Conservation (phyloP, 1,139 yeast genomes). For the Sugiyamaella castrensis region DNA sequence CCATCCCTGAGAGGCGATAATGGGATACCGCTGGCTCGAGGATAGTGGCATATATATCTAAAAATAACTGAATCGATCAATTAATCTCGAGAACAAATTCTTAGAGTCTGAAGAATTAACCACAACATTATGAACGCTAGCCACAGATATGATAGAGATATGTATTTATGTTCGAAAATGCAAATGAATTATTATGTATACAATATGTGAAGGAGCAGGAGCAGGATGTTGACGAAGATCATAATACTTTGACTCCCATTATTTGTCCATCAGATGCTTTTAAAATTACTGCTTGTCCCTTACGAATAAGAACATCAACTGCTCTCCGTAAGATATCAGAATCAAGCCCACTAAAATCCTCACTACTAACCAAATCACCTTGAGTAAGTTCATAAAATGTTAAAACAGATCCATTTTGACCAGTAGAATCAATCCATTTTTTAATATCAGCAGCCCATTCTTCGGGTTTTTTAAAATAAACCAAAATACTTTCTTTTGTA, state of each 20-base stretch:
- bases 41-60: too few species aligned
- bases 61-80: too few species aligned
- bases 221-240: too few species aligned
- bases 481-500: conserved; percentile 35
- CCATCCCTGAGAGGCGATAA: too few species aligned
- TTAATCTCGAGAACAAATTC: too few species aligned
- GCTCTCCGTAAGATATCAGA: conserved; percentile 53
- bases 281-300: conserved; percentile 45
- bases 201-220: too few species aligned
- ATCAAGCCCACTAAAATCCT: conserved; percentile 64
- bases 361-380: conserved; percentile 57
- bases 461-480: conserved; percentile 68
- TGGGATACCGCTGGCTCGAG: too few species aligned
- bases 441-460: conserved; percentile 71
- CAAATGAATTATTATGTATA: too few species aligned
- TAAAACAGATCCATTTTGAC: conserved; percentile 67
- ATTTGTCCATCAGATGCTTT: conserved; percentile 35
- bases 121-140: too few species aligned
- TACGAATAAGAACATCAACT: conserved; percentile 57
- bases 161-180: too few species aligned
- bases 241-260: conserved; percentile 36
- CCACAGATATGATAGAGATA: too few species aligned
- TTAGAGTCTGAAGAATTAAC: too few species aligned
- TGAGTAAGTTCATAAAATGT: conserved; percentile 75
- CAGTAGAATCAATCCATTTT: conserved; percentile 66